Base-by-base conservation (phyloP, 1,284 basidiomycete genomes). In the Microbotryomycetes sp. region DNA sequence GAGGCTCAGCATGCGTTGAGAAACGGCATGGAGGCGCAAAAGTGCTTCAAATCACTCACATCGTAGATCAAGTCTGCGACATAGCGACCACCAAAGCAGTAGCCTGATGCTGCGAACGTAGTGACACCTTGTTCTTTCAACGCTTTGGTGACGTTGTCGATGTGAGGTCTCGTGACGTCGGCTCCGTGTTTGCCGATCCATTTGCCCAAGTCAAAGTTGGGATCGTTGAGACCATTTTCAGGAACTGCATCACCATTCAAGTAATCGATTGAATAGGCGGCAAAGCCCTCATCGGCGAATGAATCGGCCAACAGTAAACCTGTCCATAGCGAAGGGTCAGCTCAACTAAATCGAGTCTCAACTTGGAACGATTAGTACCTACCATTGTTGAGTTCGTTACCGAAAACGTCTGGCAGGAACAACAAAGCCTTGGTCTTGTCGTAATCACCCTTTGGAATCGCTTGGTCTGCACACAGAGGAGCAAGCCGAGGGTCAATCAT, bases 261-360 rank as follows among this genome's bases (percentile, higher is more conserved):
- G 68, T 83, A 80, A 45, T 86, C 84, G 0, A 81, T 80, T 15
- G 80, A 68, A 62, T 85, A 77, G 7, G 82, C 82, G 74, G 83
- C 83, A 79, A 82, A 86, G 14, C 87, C 87, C 66, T 86, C 85
- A 29, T 77, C 78, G 19, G 87, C 86, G 75, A 85, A 89, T 71
- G 83, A 84, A 70, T 90, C 88, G 15, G 80, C 82, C 56, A 65
- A 56, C 48, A 67, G 60, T 52, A 56, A 62, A 6, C 50, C 6
- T 15, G 9, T 12, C 4, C 19, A 32, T 47, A n/a, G 29, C n/a
- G 36, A 15, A 54, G n/a, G 25, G 28, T 47, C 29, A 59, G 29
- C 64, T 66, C 0, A 14, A 16, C 2, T 36, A 49, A 9, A 47
- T 60, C 16, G 70, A 72, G 32, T 16, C 66, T n/a, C 60, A 59